phyloP scores from a whole-genome alignment of 768 basidiomycete genomes.

The Hygrophoropsis aurantiaca region DNA sequence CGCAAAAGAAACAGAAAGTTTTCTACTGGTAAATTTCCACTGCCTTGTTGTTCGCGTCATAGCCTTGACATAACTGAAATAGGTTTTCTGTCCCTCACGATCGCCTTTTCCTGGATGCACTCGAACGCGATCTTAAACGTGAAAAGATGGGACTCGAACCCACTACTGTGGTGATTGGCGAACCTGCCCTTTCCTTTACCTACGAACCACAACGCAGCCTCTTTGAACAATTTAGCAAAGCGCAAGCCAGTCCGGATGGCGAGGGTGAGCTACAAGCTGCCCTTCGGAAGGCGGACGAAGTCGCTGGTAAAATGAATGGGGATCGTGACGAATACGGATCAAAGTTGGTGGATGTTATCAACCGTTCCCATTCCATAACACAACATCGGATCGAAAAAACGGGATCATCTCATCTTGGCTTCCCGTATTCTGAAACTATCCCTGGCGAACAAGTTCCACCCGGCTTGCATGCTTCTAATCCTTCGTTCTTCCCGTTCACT shows the following conservation, averaged over 20 bases:
- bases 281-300: slow-evolving; percentile 30
- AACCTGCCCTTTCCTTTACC: slow-evolving; percentile 85
- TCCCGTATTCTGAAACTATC: slow-evolving; percentile 21
- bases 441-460: slow-evolving; percentile 14
- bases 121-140: slow-evolving; percentile 93
- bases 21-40: slow-evolving; percentile 79
- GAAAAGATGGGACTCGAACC: slow-evolving; percentile 90
- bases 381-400: slow-evolving; percentile 8
- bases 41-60: not conserved
- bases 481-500: slow-evolving; percentile 64
- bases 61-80: not conserved
- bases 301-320: slow-evolving; percentile 10
- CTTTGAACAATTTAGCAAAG: slow-evolving; percentile 82
- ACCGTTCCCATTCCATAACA: slow-evolving; percentile 5
- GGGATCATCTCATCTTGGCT: slow-evolving; percentile 11
- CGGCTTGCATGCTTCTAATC: slow-evolving; percentile 15
- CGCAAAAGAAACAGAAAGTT: slow-evolving; percentile 99
- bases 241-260: slow-evolving; percentile 31
- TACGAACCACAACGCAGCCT: slow-evolving; percentile 85
- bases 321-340: slow-evolving; percentile 11
- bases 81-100: slow-evolving; percentile 99
- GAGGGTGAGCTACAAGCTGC: slow-evolving; percentile 35
- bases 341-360: slow-evolving; percentile 5
- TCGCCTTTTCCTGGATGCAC: slow-evolving; percentile 92
- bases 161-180: slow-evolving; percentile 73